Evolutionary conservation across 2,329 filamentous ascomycete genomes (phyloP).

Genomic region (Sclerotinia trifoliorum): DNA sequence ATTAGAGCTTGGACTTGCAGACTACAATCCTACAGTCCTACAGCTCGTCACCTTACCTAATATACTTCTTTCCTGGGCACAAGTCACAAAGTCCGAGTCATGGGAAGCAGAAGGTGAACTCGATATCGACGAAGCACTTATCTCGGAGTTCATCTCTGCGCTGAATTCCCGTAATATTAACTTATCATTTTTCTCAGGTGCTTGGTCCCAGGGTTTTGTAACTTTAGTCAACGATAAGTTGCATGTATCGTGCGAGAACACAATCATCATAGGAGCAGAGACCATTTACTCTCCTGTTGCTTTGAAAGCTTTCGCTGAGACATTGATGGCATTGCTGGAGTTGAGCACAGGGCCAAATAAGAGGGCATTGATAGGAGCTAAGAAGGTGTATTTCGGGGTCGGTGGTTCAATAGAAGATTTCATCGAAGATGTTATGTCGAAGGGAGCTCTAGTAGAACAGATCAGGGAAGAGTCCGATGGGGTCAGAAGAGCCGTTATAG

Average conservation of each 20-base stretch:
- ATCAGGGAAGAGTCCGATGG: conserved; percentile 60
- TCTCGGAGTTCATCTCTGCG: conserved; percentile 56
- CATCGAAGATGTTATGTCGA: conserved; percentile 50
- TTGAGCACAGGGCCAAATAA: conserved; percentile 42
- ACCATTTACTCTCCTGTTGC: conserved; percentile 80
- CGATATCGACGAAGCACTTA: conserved; percentile 46
- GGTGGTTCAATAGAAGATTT: conserved; percentile 80
- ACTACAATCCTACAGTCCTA: conserved; percentile 78
- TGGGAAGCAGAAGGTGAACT: conserved; percentile 40
- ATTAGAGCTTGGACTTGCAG: conserved; percentile 65
- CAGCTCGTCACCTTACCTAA: conserved; percentile 79
- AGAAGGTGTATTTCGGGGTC: conserved; percentile 81
- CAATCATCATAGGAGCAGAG: conserved; percentile 69
- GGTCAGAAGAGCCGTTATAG: conserved; percentile 60
- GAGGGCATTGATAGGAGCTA: conserved; percentile 66
- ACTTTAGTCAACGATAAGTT: conserved; percentile 47
- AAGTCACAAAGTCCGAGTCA: conserved; percentile 24
- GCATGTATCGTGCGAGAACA: conserved; percentile 35
- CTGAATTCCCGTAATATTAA: conserved; percentile 52
- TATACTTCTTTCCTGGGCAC: conserved; percentile 65
- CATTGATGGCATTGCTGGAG: conserved; percentile 58
- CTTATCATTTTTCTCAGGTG: conserved; percentile 70
- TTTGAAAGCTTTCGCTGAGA: conserved; percentile 65
- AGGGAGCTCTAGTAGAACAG: conserved; percentile 50
- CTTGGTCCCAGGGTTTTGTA: conserved; percentile 67